Evolutionary conservation across 306 rosid genomes (phyloP).

Genomic region (Dryas alaskensis): DNA sequence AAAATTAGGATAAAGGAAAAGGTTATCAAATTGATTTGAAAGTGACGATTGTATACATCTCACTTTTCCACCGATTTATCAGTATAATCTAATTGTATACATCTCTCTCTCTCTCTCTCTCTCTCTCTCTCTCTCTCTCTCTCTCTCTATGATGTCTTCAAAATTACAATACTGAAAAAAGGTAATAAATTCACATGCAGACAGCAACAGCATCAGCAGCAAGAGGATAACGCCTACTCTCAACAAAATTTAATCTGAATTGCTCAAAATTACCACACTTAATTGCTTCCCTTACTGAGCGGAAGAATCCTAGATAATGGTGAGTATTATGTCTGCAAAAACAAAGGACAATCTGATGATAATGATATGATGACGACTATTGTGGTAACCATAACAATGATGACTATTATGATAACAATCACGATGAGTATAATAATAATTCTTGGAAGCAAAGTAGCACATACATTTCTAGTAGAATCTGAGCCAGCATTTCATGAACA

Average conservation of each 20-base stretch:
- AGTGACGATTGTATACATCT: neutral
- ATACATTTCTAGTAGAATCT: conserved; percentile 79
- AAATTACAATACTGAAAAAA: neutral
- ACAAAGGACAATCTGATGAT: conserved; percentile 8
- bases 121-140: neutral
- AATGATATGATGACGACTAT: neutral
- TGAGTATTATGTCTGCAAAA: conserved; percentile 88
- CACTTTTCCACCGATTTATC: neutral
- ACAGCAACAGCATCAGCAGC: conserved; percentile 34
- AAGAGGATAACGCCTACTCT: conserved; percentile 44
- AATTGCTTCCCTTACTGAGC: conserved; percentile 66
- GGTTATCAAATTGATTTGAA: neutral
- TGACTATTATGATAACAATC: neutral
- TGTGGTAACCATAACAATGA: neutral
- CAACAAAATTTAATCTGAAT: conserved; percentile 50
- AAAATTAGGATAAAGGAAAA: neutral
- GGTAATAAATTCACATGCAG: conserved; percentile 29
- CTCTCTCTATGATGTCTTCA: neutral
- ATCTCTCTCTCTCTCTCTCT: neutral
- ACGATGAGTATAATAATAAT: neutral
- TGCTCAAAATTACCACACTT: conserved; percentile 69
- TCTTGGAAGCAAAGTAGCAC: neutral
- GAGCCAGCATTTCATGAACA: conserved; percentile 95
- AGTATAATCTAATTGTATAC: neutral
- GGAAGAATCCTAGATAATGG: conserved; percentile 78